phyloP scores from a whole-genome alignment of 164 flowering plant genomes.

The Euptelea pleiosperma region DNA sequence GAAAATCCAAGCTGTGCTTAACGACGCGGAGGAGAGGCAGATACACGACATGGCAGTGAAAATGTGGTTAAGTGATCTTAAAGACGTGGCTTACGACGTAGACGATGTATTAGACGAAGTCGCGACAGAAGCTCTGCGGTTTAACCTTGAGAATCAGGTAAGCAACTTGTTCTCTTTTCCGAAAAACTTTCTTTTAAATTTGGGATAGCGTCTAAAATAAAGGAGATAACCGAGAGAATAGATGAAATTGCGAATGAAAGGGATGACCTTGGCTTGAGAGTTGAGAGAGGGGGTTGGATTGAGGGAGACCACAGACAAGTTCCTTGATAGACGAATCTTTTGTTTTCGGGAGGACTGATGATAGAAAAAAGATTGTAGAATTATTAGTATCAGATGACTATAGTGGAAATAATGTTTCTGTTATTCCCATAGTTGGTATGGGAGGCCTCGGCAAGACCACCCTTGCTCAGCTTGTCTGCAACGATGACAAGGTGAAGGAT shows the following conservation, averaged over 20 bases:
- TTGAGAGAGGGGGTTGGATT: background rate
- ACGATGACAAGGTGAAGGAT: background rate
- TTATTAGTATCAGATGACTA: background rate
- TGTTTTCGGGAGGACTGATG: background rate
- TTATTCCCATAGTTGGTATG: slow-evolving; percentile 9
- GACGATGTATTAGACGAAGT: slow-evolving; percentile 5
- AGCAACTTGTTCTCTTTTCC: background rate
- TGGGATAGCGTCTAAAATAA: background rate
- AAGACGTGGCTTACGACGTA: slow-evolving; percentile 3
- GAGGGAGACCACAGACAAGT: slow-evolving; percentile 2
- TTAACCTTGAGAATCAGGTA: slow-evolving; percentile 3
- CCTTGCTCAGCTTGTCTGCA: slow-evolving; percentile 8
- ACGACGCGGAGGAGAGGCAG: slow-evolving; percentile 7
- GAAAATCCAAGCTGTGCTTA: background rate
- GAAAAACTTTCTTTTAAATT: background rate
- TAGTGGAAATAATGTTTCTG: background rate
- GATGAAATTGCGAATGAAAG: slow-evolving; percentile 6
- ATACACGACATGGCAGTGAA: background rate
- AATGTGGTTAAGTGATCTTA: slow-evolving; percentile 9
- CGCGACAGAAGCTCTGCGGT: background rate
- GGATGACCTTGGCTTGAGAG: background rate
- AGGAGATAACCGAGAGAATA: background rate
- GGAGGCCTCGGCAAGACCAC: slow-evolving; percentile 11
- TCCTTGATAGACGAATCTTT: background rate
- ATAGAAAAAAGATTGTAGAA: background rate